Conservation (phyloP, 2,329 filamentous ascomycete species). For the Botryotinia convoluta region DNA sequence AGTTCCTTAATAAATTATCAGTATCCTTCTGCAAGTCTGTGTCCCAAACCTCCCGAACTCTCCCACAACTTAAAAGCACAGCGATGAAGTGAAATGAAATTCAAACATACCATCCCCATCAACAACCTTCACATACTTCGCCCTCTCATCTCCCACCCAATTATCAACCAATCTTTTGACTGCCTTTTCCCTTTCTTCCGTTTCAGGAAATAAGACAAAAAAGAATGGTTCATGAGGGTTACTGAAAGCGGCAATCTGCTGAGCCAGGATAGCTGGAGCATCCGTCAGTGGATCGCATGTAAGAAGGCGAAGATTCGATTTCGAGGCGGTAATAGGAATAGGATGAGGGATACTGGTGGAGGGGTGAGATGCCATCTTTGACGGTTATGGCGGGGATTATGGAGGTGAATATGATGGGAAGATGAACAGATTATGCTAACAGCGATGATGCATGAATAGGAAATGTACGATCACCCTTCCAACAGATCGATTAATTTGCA, state of each 20-base stretch:
- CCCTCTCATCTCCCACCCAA: slow-evolving; percentile 23
- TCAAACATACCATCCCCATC: slow-evolving; percentile 21
- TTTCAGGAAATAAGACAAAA: slow-evolving; percentile 24
- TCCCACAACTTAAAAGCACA: not conserved
- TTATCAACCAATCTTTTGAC: slow-evolving; percentile 25
- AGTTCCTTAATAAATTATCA: not conserved
- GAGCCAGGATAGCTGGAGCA: slow-evolving; percentile 23
- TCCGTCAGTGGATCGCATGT: slow-evolving; percentile 16
- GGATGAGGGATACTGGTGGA: not conserved
- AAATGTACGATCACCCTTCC: not conserved
- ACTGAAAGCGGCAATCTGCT: slow-evolving; percentile 22
- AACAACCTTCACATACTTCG: slow-evolving; percentile 28
- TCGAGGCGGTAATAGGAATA: not conserved
- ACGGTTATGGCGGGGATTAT: not conserved
- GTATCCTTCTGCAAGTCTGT: too few species aligned
- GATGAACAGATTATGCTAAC: not conserved
- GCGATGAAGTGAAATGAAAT: not conserved
- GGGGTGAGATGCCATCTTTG: not conserved
- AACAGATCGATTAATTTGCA: not conserved
- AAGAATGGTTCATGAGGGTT: slow-evolving; percentile 25
- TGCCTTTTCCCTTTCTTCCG: slow-evolving; percentile 21
- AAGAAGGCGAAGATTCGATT: not conserved
- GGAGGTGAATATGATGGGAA: too few species aligned
- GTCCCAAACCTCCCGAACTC: too few species aligned
- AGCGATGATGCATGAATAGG: not conserved